Evolutionary conservation across 2,329 filamentous ascomycete genomes (phyloP).

Genomic region (Fusarium cicatricum): DNA sequence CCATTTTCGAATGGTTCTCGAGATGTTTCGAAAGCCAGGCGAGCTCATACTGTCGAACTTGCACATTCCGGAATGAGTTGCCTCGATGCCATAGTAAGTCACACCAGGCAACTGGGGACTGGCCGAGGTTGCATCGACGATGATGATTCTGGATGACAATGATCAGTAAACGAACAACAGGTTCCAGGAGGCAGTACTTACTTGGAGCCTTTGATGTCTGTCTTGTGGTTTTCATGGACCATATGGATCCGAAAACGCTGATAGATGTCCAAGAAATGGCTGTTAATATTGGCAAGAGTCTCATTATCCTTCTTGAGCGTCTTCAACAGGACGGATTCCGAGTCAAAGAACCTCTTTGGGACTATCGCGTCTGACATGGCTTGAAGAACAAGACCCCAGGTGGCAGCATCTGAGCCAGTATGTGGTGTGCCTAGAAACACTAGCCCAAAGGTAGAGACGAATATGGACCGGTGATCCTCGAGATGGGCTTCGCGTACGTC

Average conservation of each 20-base stretch:
- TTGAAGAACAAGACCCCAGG: conserved; percentile 73
- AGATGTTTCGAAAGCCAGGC: conserved; percentile 68
- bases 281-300: conserved; percentile 77
- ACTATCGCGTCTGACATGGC: conserved; percentile 71
- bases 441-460: conserved; percentile 77
- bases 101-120: conserved; percentile 74
- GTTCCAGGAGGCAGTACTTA: conserved; percentile 33
- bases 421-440: conserved; percentile 83
- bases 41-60: conserved; percentile 72
- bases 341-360: conserved; percentile 72
- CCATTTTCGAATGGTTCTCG: conserved; percentile 61
- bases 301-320: conserved; percentile 79
- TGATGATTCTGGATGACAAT: conserved; percentile 53
- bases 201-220: conserved; percentile 71
- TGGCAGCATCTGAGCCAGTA: conserved; percentile 71
- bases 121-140: conserved; percentile 76
- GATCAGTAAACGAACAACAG: conserved; percentile 5
- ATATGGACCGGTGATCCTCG: conserved; percentile 73
- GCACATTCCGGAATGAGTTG: conserved; percentile 76
- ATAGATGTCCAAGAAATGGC: conserved; percentile 75
- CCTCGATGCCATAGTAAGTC: conserved; percentile 77
- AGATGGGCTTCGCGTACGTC: conserved; percentile 66
- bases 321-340: conserved; percentile 72
- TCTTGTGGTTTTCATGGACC: conserved; percentile 78
- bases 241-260: conserved; percentile 77